Evolutionary conservation across 257 asterid genomes (phyloP).

Genomic region (Misopates orontium): DNA sequence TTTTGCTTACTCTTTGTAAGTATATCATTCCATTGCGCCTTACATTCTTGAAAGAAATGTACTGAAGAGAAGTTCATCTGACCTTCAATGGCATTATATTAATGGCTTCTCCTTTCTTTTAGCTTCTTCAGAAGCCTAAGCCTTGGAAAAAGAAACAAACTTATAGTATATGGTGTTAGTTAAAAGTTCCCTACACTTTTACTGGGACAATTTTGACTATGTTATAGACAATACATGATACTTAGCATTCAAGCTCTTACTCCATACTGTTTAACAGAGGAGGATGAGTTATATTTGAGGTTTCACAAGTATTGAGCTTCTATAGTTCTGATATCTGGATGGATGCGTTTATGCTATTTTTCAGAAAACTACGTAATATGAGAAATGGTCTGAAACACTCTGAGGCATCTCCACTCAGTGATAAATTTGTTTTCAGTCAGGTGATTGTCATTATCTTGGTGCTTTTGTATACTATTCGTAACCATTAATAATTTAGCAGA

Average conservation of each 20-base stretch:
- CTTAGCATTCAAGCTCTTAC: slow-evolving; percentile 15
- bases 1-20: slow-evolving; percentile 80
- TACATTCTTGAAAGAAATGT: slow-evolving; percentile 14
- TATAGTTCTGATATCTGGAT: slow-evolving; percentile 25
- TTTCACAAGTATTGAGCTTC: background rate
- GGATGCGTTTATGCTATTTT: background rate
- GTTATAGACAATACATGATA: background rate
- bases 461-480: slow-evolving; percentile 16
- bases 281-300: slow-evolving; percentile 3
- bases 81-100: background rate
- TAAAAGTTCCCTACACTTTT: background rate
- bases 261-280: slow-evolving; percentile 3
- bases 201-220: background rate
- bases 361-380: slow-evolving; percentile 76
- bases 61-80: background rate
- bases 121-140: background rate
- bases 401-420: slow-evolving; percentile 76
- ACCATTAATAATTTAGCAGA: slow-evolving; percentile 13
- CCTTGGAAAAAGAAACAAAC: background rate
- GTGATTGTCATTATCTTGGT: slow-evolving; percentile 38
- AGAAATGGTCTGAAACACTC: slow-evolving; percentile 63
- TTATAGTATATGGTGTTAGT: background rate
- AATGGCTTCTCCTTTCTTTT: background rate
- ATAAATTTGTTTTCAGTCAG: slow-evolving; percentile 87
- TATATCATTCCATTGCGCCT: slow-evolving; percentile 31